phyloP scores from a whole-genome alignment of 179 eudicot genomes.

The Silene noctiflora region DNA sequence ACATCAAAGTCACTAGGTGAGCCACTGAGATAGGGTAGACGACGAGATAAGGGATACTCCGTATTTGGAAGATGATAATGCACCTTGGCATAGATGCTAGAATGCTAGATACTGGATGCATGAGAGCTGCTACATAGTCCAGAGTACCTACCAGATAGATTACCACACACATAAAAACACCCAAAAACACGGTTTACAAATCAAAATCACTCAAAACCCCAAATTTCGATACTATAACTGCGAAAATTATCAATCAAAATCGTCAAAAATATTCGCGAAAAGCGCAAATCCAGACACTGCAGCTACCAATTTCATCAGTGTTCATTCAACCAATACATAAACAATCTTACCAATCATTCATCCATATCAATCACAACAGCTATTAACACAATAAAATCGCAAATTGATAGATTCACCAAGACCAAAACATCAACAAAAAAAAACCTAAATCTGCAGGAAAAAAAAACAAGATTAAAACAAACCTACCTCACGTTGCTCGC shows the following conservation, averaged over 20 bases:
- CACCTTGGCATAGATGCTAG: not conserved
- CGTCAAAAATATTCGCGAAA: not conserved
- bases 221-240: no score
- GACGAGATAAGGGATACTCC: no score
- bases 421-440: not conserved
- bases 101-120: not conserved
- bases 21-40: no score
- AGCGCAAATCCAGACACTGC: not conserved
- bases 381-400: no score
- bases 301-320: no score
- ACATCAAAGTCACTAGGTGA: no score
- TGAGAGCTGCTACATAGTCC: not conserved
- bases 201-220: not conserved
- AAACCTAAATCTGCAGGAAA: not conserved
- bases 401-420: no score
- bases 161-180: not conserved
- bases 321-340: no score
- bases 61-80: no score
- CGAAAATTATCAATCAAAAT: not conserved
- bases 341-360: no score
- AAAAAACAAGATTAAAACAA: not conserved
- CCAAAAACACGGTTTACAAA: not conserved
- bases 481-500: slow-evolving; percentile 69
- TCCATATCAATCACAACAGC: no score
- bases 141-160: not conserved